Percentiles rank a stretch among this genome's conserved stretches.
Evolutionary conservation across 495 filamentous ascomycete species (phyloP).

Genomic region (Lichenothelia convexa): DNA sequence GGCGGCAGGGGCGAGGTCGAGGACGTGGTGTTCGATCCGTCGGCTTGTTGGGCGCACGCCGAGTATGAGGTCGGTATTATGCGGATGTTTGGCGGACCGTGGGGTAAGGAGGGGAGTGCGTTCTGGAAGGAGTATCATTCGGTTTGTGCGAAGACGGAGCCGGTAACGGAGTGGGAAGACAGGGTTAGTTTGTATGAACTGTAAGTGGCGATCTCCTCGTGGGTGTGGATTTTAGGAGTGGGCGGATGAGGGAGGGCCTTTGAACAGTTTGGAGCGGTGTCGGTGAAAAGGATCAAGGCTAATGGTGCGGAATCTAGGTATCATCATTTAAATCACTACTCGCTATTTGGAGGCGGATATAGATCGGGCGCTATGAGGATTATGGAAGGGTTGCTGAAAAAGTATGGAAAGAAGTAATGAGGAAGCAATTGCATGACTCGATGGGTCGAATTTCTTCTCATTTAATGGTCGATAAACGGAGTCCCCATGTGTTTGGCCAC

Average conservation of each 20-base stretch:
- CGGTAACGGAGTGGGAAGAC: slow-evolving; percentile 69
- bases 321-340: slow-evolving; percentile 79
- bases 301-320: too few species aligned
- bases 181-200: slow-evolving; percentile 63
- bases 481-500: too few species aligned
- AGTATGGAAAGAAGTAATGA: slow-evolving; percentile 32
- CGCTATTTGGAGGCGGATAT: slow-evolving; percentile 68
- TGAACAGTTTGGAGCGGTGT: too few species aligned
- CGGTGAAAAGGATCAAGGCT: background rate
- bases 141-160: slow-evolving; percentile 60
- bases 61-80: slow-evolving; percentile 91
- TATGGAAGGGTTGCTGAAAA: slow-evolving; percentile 49
- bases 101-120: slow-evolving; percentile 16
- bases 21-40: slow-evolving; percentile 74
- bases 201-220: too few species aligned
- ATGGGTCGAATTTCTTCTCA: too few species aligned
- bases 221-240: too few species aligned
- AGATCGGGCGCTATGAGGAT: slow-evolving; percentile 51
- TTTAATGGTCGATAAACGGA: too few species aligned
- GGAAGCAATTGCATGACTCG: background rate
- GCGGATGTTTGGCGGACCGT: slow-evolving; percentile 91
- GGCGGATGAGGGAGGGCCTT: too few species aligned
- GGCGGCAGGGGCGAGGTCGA: slow-evolving; percentile 36
- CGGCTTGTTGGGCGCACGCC: slow-evolving; percentile 60
- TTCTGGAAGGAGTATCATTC: slow-evolving; percentile 66